These are phyloP conservation scores for Pleurotus ostreatus DNA, from an alignment of 768 basidiomycete genomes.

Conservation along the genomic window DNA sequence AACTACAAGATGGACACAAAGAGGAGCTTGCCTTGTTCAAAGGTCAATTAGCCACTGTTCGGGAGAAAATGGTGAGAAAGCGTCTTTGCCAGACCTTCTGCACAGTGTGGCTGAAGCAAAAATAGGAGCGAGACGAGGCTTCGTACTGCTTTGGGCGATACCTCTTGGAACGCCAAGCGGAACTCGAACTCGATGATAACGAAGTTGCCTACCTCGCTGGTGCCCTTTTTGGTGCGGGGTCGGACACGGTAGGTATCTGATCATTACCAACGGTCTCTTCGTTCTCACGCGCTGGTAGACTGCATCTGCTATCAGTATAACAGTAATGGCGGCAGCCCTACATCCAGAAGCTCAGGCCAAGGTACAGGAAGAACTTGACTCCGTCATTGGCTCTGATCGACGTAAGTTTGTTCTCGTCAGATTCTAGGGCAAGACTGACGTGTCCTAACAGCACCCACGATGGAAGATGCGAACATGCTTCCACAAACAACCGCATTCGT, in stretches of 20 bases:
- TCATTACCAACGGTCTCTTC: background rate
- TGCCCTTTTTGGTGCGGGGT: slow-evolving; percentile 63
- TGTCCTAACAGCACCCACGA: slow-evolving; percentile 28
- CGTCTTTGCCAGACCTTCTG: background rate
- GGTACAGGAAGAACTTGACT: slow-evolving; percentile 54
- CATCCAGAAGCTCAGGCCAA: slow-evolving; percentile 46
- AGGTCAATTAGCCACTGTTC: slow-evolving; percentile 43
- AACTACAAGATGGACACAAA: slow-evolving; percentile 49
- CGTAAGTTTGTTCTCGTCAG: slow-evolving; percentile 17
- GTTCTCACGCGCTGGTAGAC: slow-evolving; percentile 25
- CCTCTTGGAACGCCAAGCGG: slow-evolving; percentile 50
- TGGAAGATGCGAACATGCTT: slow-evolving; percentile 36
- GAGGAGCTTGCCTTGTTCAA: slow-evolving; percentile 57
- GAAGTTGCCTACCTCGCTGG: slow-evolving; percentile 64
- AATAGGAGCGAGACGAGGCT: slow-evolving; percentile 29
- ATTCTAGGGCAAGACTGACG: too few relatives aligned
- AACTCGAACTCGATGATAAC: slow-evolving; percentile 49
- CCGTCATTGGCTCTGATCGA: slow-evolving; percentile 43
- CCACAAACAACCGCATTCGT: slow-evolving; percentile 47
- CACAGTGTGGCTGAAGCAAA: background rate
- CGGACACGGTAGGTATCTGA: slow-evolving; percentile 44
- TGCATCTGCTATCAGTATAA: slow-evolving; percentile 51
- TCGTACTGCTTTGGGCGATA: slow-evolving; percentile 52
- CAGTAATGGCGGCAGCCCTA: slow-evolving; percentile 54
- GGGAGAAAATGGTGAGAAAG: slow-evolving; percentile 35